Conservation (phyloP, 345 rosid genomes). For the Triadica sebifera region DNA sequence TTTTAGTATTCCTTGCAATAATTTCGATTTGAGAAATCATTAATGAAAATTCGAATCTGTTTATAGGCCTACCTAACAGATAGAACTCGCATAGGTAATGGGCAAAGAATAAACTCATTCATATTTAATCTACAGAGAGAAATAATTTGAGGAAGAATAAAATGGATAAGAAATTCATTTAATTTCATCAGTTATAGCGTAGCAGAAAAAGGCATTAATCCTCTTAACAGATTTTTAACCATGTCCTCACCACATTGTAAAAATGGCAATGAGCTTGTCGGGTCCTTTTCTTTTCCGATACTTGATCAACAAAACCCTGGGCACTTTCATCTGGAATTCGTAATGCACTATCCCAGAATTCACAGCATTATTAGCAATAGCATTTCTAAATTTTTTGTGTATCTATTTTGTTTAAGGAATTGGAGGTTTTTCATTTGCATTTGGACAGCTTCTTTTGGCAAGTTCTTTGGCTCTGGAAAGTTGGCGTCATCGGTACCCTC, state of each 20-base stretch:
- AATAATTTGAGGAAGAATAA: neutral
- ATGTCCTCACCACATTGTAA: neutral
- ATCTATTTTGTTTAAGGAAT: conserved; percentile 72
- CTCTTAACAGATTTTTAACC: neutral
- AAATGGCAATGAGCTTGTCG: neutral
- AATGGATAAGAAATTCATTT: neutral
- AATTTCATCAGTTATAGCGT: neutral
- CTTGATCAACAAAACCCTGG: conserved; percentile 10
- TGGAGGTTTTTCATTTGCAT: conserved; percentile 94
- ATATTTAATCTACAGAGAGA: neutral
- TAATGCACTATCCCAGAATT: conserved; percentile 3
- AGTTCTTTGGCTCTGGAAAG: conserved; percentile 46
- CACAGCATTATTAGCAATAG: neutral
- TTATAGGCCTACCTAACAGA: neutral
- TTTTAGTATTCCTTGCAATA: no score
- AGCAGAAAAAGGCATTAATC: neutral
- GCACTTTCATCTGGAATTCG: neutral
- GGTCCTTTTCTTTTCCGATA: neutral
- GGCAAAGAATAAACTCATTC: neutral
- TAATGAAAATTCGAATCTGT: neutral
- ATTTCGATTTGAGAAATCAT: neutral
- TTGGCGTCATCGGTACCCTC: conserved; percentile 53
- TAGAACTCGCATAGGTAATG: neutral
- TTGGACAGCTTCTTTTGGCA: conserved; percentile 69
- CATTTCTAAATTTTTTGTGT: conserved; percentile 33